Conservation (phyloP, 495 filamentous ascomycete genomes). For the Daldinia vernicosa region DNA sequence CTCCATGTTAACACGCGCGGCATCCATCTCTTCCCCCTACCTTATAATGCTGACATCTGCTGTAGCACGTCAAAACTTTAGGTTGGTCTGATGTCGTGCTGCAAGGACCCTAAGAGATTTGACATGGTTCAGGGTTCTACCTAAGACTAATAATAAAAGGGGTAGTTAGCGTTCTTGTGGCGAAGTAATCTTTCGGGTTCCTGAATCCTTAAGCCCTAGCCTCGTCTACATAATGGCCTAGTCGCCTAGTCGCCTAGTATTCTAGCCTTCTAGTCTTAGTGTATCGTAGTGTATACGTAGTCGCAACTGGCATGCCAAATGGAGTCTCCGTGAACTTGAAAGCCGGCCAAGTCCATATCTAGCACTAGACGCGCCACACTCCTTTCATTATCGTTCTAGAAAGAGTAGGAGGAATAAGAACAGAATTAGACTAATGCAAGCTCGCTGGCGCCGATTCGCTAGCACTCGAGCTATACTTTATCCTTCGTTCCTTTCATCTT, state of each 20-base stretch:
- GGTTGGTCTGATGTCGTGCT: conserved; percentile 42
- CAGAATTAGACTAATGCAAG: conserved; percentile 9
- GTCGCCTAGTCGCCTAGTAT: no score
- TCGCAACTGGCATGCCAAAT: conserved; percentile 19
- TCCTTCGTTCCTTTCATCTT: neutral
- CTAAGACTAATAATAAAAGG: conserved; percentile 42
- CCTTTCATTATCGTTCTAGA: conserved; percentile 2
- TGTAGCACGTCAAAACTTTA: conserved; percentile 34
- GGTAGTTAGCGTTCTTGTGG: conserved; percentile 34
- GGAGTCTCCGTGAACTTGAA: conserved; percentile 29
- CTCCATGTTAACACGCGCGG: conserved; percentile 34
- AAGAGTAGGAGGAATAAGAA: conserved; percentile 6
- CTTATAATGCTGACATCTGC: conserved; percentile 40
- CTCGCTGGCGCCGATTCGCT: conserved; percentile 4
- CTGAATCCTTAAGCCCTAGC: conserved; percentile 34
- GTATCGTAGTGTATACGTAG: neutral
- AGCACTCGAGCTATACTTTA: neutral
- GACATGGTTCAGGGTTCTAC: conserved; percentile 42
- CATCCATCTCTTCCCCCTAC: conserved; percentile 20
- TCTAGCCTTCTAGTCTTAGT: no score
- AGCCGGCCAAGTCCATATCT: conserved; percentile 10
- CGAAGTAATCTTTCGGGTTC: conserved; percentile 36
- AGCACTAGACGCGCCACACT: conserved; percentile 11
- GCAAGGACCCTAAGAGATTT: conserved; percentile 35
- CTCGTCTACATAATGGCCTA: neutral